Base-by-base conservation (phyloP, 1,284 basidiomycete species). In the Pholiota adiposa region DNA sequence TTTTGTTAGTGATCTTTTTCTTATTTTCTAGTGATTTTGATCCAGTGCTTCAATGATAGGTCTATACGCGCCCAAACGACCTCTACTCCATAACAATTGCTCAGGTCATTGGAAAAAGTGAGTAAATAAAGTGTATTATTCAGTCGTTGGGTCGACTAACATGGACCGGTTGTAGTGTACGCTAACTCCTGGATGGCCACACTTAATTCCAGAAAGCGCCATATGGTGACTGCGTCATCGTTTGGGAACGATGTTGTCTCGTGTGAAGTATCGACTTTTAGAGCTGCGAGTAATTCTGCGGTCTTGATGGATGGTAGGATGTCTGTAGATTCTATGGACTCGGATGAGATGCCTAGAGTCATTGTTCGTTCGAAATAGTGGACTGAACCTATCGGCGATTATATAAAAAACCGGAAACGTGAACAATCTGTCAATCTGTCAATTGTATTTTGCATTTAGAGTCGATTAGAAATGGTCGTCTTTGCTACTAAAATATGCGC, bases 111-210 rank as follows among this genome's bases (percentile, higher is more conserved):
- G 53, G 53, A n/a, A 54, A 43, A 9, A 4, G 53, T 54, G 23
- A 33, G 53, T 38, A 8, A n/a, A n/a, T n/a, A n/a, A n/a, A n/a
- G n/a, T n/a, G n/a, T n/a, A n/a, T n/a, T n/a, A n/a, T n/a, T n/a
- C n/a, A n/a, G n/a, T n/a, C n/a, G n/a, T n/a, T n/a, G n/a, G n/a
- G n/a, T n/a, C n/a, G n/a, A n/a, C n/a, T 31, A 31, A 31, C 29
- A 31, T 31, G 29, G 5, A 11, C 11, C 29, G n/a, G n/a, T 31
- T 31, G 29, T 5, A 54, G 53, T 54, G 40, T 54, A 54, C 29
- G 41, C 53, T 0, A 54, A 54, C 27, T 54, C 53, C 4, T 27
- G 41, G 40, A 31, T 54, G 53, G 53, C 53, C 12, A 54, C 53
- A 2, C 18, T 54, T 9, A 54, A 54, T 19, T 31, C 53, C n/a